A percentile compares a stretch with the other conserved stretches of the same genome.
phyloP scores from a whole-genome alignment of 306 rosid genomes.

The Sechiopsis laciniata region DNA sequence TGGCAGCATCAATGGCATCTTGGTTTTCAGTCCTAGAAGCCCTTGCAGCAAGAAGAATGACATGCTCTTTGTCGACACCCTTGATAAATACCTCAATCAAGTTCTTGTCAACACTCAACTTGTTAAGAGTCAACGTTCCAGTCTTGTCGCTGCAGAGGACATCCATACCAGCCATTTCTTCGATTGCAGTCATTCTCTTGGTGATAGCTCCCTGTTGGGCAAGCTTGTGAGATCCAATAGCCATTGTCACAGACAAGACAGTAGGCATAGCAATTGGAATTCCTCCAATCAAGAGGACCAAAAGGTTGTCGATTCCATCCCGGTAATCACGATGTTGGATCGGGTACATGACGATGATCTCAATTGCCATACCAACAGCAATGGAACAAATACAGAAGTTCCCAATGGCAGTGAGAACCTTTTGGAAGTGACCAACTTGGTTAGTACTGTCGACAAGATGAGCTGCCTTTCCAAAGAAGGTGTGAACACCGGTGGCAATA shows the following conservation, averaged over 20 bases:
- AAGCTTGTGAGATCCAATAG: constrained; percentile 94
- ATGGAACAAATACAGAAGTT: constrained; percentile 95
- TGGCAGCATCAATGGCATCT: constrained; percentile 96
- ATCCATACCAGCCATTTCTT: constrained; percentile 99
- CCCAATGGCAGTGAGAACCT: constrained; percentile 86
- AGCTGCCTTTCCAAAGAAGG: constrained; percentile 97
- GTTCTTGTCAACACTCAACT: constrained; percentile 77
- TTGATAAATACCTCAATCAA: constrained; percentile 76
- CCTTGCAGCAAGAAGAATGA: constrained; percentile 80
- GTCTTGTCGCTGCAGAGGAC: constrained; percentile 99
- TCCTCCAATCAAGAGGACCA: constrained; percentile 97
- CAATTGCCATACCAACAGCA: constrained; percentile 81
- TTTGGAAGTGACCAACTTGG: constrained; percentile 99
- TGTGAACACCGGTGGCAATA: constrained; percentile 97
- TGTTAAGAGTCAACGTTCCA: constrained; percentile 94
- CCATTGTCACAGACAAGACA: constrained; percentile 96
- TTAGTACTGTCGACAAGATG: constrained; percentile 96
- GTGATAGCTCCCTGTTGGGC: constrained; percentile 98
- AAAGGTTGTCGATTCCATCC: constrained; percentile 85
- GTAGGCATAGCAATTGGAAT: constrained; percentile 99
- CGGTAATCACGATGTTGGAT: constrained; percentile 82
- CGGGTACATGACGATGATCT: constrained; percentile 91
- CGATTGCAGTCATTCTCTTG: constrained; percentile 97
- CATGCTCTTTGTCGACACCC: constrained; percentile 80
- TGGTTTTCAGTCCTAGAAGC: constrained; percentile 92